These are phyloP conservation scores for Bruguiera parviflora DNA, from an alignment of 345 rosid species.

Conservation along the genomic window DNA sequence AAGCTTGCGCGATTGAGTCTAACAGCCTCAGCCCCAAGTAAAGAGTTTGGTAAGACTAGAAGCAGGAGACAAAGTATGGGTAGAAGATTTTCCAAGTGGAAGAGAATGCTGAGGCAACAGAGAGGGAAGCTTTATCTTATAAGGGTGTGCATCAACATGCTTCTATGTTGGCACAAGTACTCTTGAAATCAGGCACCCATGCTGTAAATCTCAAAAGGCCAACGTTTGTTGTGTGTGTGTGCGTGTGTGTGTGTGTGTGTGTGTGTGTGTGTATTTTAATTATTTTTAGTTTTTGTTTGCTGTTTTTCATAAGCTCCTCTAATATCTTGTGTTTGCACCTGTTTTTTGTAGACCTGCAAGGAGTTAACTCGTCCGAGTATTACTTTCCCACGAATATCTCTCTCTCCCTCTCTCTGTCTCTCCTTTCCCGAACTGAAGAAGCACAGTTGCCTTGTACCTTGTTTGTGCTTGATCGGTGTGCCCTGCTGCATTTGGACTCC, in stretches of 20 bases:
- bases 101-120: slow-evolving; percentile 58
- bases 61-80: slow-evolving; percentile 33
- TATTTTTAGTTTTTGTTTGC: background rate
- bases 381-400: too few relatives aligned
- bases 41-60: too few relatives aligned
- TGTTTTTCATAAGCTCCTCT: too few relatives aligned
- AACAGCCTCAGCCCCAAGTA: too few relatives aligned
- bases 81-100: slow-evolving; percentile 44
- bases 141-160: slow-evolving; percentile 63
- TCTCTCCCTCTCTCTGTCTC: too few relatives aligned
- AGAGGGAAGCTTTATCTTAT: slow-evolving; percentile 57
- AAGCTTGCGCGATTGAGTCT: background rate
- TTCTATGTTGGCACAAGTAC: slow-evolving; percentile 59
- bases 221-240: background rate
- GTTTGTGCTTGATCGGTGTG: too few relatives aligned
- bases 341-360: too few relatives aligned
- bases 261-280: background rate
- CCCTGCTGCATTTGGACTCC: too few relatives aligned
- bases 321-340: too few relatives aligned
- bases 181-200: slow-evolving; percentile 14
- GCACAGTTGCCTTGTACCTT: too few relatives aligned
- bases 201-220: background rate
- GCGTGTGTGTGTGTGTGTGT: background rate
- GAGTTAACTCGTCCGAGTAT: too few relatives aligned
- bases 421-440: too few relatives aligned